A percentile compares a stretch with the other conserved stretches of the same genome.
phyloP scores from a whole-genome alignment of 2,329 filamentous ascomycete genomes.

The Alternaria sp. region DNA sequence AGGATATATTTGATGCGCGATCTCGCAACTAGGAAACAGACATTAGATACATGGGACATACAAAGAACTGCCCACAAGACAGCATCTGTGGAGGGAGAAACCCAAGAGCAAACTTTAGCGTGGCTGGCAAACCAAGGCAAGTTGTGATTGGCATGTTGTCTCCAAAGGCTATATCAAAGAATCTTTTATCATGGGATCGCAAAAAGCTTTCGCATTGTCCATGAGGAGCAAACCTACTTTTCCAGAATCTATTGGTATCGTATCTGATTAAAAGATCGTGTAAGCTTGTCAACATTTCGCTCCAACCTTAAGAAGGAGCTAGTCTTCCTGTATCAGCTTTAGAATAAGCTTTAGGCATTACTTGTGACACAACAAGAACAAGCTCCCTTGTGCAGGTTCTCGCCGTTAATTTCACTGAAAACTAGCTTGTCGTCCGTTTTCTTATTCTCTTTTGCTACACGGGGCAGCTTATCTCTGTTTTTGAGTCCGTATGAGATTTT shows the following conservation, averaged over 20 bases:
- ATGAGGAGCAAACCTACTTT: background rate
- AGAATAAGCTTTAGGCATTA: too few relatives aligned
- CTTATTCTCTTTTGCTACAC: too few relatives aligned
- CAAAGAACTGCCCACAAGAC: background rate
- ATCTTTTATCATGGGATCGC: accelerated
- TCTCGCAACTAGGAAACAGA: background rate
- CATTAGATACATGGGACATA: background rate
- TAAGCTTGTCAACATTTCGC: background rate
- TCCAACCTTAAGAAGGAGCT: too few relatives aligned
- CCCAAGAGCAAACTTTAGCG: background rate
- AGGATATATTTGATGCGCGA: background rate
- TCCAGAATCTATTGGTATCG: background rate
- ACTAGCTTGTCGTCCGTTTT: too few relatives aligned
- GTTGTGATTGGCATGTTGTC: background rate
- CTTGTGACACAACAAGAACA: too few relatives aligned
- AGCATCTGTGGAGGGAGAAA: too few relatives aligned
- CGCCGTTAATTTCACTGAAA: too few relatives aligned
- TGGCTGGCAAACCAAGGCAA: background rate
- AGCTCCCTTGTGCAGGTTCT: too few relatives aligned
- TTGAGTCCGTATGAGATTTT: background rate
- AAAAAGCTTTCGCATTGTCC: background rate
- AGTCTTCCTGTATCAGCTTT: too few relatives aligned
- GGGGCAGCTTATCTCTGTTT: background rate
- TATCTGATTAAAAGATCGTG: background rate
- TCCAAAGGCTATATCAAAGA: background rate